A percentile compares a stretch with the other conserved stretches of the same genome.
Evolutionary conservation across 2,329 filamentous ascomycete species (phyloP).

Genomic region (Alternaria postmessia): DNA sequence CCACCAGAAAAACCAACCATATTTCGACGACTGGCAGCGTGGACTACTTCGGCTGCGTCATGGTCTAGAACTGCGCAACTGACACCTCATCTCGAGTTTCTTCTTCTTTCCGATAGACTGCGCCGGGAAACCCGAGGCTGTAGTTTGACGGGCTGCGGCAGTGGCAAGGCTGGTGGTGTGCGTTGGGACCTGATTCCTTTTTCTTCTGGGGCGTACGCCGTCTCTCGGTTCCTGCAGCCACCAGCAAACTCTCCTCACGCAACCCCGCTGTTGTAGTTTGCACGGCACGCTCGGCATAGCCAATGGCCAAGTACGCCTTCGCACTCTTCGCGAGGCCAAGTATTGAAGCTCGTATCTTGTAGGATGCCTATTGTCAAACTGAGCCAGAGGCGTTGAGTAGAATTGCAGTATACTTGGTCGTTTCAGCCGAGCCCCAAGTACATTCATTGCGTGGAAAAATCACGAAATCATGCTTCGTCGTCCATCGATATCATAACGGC

Average conservation of each 20-base stretch:
- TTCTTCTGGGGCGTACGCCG: constrained; percentile 5
- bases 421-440: constrained; percentile 17
- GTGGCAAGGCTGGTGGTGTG: neutral
- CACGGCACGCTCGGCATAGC: constrained; percentile 8
- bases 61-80: neutral
- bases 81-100: neutral
- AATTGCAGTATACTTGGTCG: constrained; percentile 7
- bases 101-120: neutral
- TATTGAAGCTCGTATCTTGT: constrained; percentile 25
- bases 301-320: constrained; percentile 9
- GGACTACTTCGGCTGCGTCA: neutral
- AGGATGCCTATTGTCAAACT: constrained; percentile 9
- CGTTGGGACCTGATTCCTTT: neutral
- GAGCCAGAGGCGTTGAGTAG: constrained; percentile 2
- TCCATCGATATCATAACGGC: neutral
- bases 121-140: neutral
- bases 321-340: constrained; percentile 20
- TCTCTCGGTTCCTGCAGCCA: constrained; percentile 10
- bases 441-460: constrained; percentile 2
- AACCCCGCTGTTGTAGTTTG: constrained; percentile 5
- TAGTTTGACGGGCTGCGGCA: neutral
- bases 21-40: neutral
- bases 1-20: neutral
- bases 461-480: neutral
- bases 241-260: constrained; percentile 5